A percentile compares a stretch with the other conserved stretches of the same genome.
phyloP scores from a whole-genome alignment of 305 asterid genomes.

The Fraxinus angustifolia region DNA sequence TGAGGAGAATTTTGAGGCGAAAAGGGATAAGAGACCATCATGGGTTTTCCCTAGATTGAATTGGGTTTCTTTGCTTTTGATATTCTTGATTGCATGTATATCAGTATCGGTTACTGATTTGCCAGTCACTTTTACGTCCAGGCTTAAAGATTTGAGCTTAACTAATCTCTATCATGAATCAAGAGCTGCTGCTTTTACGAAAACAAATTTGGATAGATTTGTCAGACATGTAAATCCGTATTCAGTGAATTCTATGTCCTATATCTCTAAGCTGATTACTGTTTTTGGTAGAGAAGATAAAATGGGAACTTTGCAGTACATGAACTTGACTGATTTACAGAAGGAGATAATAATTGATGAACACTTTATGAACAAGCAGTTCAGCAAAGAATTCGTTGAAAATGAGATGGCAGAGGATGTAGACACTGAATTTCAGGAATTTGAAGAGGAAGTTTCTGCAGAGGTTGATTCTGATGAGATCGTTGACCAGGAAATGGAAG shows the following conservation, averaged over 20 bases:
- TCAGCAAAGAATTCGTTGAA: constrained; percentile 13
- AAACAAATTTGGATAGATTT: constrained; percentile 32
- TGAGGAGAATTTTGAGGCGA: constrained; percentile 29
- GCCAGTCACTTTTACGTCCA: constrained; percentile 33
- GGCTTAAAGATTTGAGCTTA: constrained; percentile 29
- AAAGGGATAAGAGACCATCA: constrained; percentile 24
- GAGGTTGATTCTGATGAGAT: constrained; percentile 29
- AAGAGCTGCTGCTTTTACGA: constrained; percentile 26
- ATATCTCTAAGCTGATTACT: constrained; percentile 32
- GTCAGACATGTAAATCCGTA: constrained; percentile 31
- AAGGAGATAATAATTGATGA: constrained; percentile 23
- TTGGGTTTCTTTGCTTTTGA: constrained; percentile 36
- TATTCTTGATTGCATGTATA: constrained; percentile 37
- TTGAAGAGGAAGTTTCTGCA: constrained; percentile 24
- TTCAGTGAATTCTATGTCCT: constrained; percentile 29
- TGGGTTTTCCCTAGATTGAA: constrained; percentile 29
- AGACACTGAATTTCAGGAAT: constrained; percentile 22
- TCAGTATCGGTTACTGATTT: constrained; percentile 35
- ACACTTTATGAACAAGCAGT: constrained; percentile 9
- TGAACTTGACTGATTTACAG: constrained; percentile 49
- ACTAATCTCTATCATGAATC: constrained; percentile 31
- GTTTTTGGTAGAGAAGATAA: constrained; percentile 31
- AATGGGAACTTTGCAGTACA: constrained; percentile 35
- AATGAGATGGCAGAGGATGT: constrained; percentile 30
- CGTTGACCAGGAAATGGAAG: constrained; percentile 28